A percentile compares a stretch with the other conserved stretches of the same genome.
Conservation (phyloP, 208 protist species). For the Acanthamoeba sp. region DNA sequence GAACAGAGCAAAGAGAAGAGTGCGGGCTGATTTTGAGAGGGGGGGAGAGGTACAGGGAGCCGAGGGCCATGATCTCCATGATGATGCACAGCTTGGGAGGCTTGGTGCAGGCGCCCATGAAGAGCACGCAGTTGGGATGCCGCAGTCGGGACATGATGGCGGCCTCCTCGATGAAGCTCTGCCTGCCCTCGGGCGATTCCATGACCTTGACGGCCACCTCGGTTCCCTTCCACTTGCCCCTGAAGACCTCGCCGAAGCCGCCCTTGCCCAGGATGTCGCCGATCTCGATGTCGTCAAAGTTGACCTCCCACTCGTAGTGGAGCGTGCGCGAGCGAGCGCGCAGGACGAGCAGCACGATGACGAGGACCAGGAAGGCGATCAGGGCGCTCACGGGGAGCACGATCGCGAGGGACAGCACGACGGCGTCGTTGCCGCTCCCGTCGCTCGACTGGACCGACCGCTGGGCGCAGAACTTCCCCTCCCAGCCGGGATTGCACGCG, state of each 20-base stretch:
- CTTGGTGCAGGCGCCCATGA: constrained; percentile 34
- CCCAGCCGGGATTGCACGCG: too few species aligned
- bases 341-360: too few species aligned
- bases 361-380: too few species aligned
- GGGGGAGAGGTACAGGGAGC: not conserved
- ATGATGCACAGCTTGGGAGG: too few species aligned
- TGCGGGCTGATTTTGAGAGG: too few species aligned
- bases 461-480: too few species aligned
- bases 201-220: constrained; percentile 40
- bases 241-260: constrained; percentile 17
- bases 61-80: constrained; percentile 61
- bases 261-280: not conserved
- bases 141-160: not conserved
- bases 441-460: too few species aligned
- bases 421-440: too few species aligned
- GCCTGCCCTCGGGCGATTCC: too few species aligned
- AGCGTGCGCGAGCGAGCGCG: not conserved
- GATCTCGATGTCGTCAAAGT: not conserved
- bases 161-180: not conserved
- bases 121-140: constrained; percentile 29
- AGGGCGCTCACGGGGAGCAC: too few species aligned
- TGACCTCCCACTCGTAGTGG: not conserved
- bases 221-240: constrained; percentile 10
- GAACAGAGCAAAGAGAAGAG: too few species aligned
- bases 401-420: too few species aligned